phyloP scores from a whole-genome alignment of 2,329 filamentous ascomycete species.

The Ceratocystis destructans region DNA sequence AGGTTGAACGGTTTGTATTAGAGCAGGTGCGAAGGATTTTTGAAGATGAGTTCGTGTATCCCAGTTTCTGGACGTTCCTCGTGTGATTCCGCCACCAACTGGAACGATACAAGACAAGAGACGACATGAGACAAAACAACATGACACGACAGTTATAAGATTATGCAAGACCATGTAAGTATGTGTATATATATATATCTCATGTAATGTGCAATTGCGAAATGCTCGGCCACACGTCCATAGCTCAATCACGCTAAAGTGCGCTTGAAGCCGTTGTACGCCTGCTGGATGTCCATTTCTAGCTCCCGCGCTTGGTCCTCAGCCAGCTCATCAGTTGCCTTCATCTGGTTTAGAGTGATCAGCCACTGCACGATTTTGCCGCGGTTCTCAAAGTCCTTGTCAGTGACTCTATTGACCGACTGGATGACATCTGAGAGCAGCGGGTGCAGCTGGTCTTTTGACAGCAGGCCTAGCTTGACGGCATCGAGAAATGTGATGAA shows the following conservation, averaged over 20 bases:
- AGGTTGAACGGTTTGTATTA: slow-evolving; percentile 93
- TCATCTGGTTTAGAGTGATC: slow-evolving; percentile 95
- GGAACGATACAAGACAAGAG: slow-evolving; percentile 17
- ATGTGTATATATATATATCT: background rate
- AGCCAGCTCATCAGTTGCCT: slow-evolving; percentile 76
- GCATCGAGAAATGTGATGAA: slow-evolving; percentile 98
- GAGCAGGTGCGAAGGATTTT: slow-evolving; percentile 95
- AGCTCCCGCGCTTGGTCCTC: slow-evolving; percentile 81
- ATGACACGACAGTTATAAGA: no score
- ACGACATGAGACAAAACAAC: background rate
- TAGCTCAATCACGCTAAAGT: slow-evolving; percentile 42
- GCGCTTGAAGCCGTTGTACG: slow-evolving; percentile 85
- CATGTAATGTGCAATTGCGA: background rate
- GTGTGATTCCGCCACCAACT: slow-evolving; percentile 37
- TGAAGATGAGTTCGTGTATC: slow-evolving; percentile 96
- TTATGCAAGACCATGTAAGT: slow-evolving; percentile 9
- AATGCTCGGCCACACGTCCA: background rate
- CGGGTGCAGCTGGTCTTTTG: slow-evolving; percentile 93
- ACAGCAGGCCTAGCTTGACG: slow-evolving; percentile 76
- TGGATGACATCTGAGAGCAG: slow-evolving; percentile 91
- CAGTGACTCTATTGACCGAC: slow-evolving; percentile 91
- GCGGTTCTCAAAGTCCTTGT: slow-evolving; percentile 84
- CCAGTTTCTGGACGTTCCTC: slow-evolving; percentile 95
- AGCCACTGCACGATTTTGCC: slow-evolving; percentile 98
- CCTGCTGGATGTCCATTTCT: slow-evolving; percentile 84